Evolutionary conservation across 2,329 filamentous ascomycete genomes (phyloP), one percentile per base, ranked within the genome.

Genomic region (Fusarium gaditjirri): DNA sequence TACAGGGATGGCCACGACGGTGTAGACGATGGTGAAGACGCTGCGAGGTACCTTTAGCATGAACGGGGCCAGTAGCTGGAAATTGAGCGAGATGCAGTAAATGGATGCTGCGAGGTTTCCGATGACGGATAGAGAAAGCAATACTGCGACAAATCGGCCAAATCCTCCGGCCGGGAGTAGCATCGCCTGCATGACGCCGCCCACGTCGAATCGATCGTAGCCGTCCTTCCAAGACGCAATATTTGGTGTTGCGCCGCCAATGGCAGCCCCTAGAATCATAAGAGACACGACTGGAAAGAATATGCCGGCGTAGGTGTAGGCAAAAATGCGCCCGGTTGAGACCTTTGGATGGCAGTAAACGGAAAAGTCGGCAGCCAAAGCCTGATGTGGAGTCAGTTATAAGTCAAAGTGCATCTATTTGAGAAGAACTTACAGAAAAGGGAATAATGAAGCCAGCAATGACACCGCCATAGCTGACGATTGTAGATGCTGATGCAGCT

Each of bases 101-200:
- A 53, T 53, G 6, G 49, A 53, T 9, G 49, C 49, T 12, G 49
- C 49, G 3, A 53, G 49, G 7, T 53, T 53, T 29, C 49, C 49
- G 6, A 53, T 53, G 1, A 53, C 49, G 4, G 49, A 53, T 19
- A 53, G 9, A 1, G 49, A 36, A 6, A 53, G 5, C 9, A 53
- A n/a, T 0, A 53, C 49, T 35, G 49, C 49, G 49, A 38, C 35
- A 11, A 53, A 53, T n/a, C 49, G 49, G 6, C 49, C 49, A n/a
- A 53, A 53, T 0, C 49, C 35, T 29, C 49, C 49, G 6, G 49
- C 49, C 19, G 49, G 49, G 13, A 53, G 49, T n/a, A 53, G 49
- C 49, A 53, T 53, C 35, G 49, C 49, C 19, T 53, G 49, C 49
- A 53, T 53, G 23, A 53, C 49, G n/a, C 49, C 49, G 10, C 49